Evolutionary conservation across 2,329 filamentous ascomycete species (phyloP).

Genomic region (Fusarium dimerum): DNA sequence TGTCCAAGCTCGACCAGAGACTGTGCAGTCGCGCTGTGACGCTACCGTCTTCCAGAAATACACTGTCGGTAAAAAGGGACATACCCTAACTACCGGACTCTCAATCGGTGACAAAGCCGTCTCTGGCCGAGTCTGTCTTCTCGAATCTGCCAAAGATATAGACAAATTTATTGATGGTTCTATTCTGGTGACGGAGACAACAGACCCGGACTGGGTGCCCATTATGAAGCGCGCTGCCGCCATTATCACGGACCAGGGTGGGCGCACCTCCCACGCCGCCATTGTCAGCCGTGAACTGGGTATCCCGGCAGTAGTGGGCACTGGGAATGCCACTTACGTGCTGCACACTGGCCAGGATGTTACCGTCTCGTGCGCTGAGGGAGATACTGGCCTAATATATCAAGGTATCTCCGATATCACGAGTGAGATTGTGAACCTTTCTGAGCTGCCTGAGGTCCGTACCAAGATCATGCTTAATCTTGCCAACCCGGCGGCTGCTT

Average conservation of each 20-base stretch:
- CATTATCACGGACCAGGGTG: conserved; percentile 40
- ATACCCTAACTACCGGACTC: conserved; percentile 30
- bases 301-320: conserved; percentile 40
- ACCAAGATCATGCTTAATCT: conserved; percentile 42
- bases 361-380: conserved; percentile 41
- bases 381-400: conserved; percentile 39
- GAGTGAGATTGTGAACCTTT: conserved; percentile 33
- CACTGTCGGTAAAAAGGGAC: conserved; percentile 31
- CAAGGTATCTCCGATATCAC: conserved; percentile 36
- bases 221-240: conserved; percentile 40
- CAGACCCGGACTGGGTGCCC: conserved; percentile 41
- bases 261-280: conserved; percentile 41
- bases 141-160: conserved; percentile 32
- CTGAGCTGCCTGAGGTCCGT: conserved; percentile 19
- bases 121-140: conserved; percentile 34
- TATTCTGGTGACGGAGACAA: conserved; percentile 36
- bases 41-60: conserved; percentile 35
- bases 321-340: conserved; percentile 36
- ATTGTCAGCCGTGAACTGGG: conserved; percentile 43
- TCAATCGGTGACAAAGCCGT: conserved; percentile 38
- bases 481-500: conserved; percentile 39
- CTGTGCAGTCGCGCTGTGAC: conserved; percentile 36
- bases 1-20: conserved; percentile 40
- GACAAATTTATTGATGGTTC: conserved; percentile 36
- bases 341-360: conserved; percentile 39